Evolutionary conservation across 257 asterid species (phyloP), one percentile per base, ranked within the genome.

Genomic region (Galeopsis tetrahit): DNA sequence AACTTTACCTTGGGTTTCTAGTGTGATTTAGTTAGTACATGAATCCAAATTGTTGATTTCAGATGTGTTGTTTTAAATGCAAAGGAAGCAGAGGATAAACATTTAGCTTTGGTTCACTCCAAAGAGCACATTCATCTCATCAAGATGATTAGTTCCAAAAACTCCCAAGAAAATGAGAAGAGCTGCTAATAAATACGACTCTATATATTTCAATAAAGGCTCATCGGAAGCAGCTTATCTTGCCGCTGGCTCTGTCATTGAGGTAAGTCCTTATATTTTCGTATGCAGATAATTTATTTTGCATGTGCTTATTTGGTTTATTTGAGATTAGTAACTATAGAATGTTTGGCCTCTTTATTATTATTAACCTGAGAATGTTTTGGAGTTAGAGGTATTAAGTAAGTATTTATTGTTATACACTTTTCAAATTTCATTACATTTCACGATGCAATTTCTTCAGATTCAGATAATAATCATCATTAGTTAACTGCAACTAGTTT

Each of bases 151-250:
- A 55, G 61, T 28, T 55, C 61, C 35, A 55, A 55, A 2, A 17
- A 7, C 35, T 55, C 21, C 21, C 13, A 55, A 55, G 61, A 21
- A 0, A 7, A 55, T 55, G 61, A 55, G 35, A 55, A 17, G 2
- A 13, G 7, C 0, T 55, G 61, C 61, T 55, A 55, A 55, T 8
- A 55, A 55, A 9, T 55, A 6, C 13, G 31, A 55, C 34, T 55
- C 61, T 7, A 55, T 55, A 55, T 55, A 55, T 8, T 55, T 55
- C 61, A 55, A 55, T 15, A 55, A 55, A 55, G 61, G 35, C 61
- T 55, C 61, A 3, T 55, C 61, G 2, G 61, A 55, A 55, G 61
- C 61, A 7, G 61, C 61, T 9, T 55, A 15, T 55, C 61, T 55
- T 55, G 61, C 61, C 32, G 61, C 61, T 55, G 61, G 61, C 11